Percentiles rank a stretch among this genome's conserved stretches.
Evolutionary conservation across 2,329 filamentous ascomycete species (phyloP).

Genomic region (Cladosporium sp.): DNA sequence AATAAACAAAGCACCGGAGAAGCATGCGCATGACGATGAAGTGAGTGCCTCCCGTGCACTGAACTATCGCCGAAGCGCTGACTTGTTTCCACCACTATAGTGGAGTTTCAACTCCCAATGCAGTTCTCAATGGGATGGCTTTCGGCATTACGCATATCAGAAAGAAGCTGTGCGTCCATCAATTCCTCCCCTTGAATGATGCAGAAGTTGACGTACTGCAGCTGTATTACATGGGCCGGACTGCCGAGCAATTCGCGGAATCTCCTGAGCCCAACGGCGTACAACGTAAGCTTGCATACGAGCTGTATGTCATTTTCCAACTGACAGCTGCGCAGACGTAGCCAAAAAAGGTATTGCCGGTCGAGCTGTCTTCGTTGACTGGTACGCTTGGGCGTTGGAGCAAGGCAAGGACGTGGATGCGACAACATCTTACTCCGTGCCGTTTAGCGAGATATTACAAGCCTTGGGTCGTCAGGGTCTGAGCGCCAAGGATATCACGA

Average conservation of each 20-base stretch:
- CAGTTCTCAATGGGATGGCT: slow-evolving; percentile 45
- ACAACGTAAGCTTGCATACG: neutral
- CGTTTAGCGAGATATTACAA: neutral
- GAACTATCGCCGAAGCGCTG: no score
- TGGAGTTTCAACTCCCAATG: slow-evolving; percentile 25
- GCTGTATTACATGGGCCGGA: slow-evolving; percentile 21
- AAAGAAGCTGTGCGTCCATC: slow-evolving; percentile 31
- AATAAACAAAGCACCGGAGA: neutral
- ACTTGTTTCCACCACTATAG: neutral
- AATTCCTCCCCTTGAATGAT: neutral
- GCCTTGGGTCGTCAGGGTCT: neutral
- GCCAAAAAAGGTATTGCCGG: neutral
- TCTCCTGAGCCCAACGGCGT: neutral
- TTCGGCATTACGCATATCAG: slow-evolving; percentile 51
- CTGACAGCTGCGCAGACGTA: neutral
- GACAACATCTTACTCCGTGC: neutral
- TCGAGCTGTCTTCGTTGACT: neutral
- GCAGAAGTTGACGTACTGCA: neutral
- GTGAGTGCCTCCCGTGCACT: neutral
- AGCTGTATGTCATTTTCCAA: no score
- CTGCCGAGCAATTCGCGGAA: neutral
- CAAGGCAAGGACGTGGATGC: neutral
- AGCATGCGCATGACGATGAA: neutral
- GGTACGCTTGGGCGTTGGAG: neutral
- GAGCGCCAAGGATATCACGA: neutral